Evolutionary conservation across 169 alveolate species (phyloP).

Genomic region (Babesia ovis): DNA sequence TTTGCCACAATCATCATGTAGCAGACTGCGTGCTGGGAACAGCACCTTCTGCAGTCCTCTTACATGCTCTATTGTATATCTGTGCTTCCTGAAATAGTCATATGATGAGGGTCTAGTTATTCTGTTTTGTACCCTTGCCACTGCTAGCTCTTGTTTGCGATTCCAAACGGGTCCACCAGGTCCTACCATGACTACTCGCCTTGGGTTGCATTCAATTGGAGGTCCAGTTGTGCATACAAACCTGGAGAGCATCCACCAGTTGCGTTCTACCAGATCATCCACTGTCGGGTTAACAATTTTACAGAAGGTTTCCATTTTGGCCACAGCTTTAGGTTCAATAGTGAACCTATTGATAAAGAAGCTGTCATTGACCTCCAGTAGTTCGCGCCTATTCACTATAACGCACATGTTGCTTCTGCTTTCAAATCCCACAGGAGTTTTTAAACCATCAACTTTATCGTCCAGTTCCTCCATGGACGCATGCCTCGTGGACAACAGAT

Average conservation of each 20-base stretch:
- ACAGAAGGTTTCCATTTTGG: not conserved
- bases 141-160: slow-evolving; percentile 10
- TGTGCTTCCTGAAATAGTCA: slow-evolving; percentile 15
- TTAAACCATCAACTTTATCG: not conserved
- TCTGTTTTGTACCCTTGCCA: slow-evolving; percentile 27
- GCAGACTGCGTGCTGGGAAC: slow-evolving; percentile 79
- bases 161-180: slow-evolving; percentile 34
- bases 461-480: not conserved
- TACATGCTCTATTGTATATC: slow-evolving; percentile 33
- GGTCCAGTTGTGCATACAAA: slow-evolving; percentile 30
- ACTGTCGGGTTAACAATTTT: slow-evolving; percentile 23
- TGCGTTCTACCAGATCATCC: slow-evolving; percentile 34
- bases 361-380: slow-evolving; percentile 26
- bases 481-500: no score
- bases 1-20: slow-evolving; percentile 96
- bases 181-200: slow-evolving; percentile 39
- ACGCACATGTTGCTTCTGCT: not conserved
- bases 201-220: slow-evolving; percentile 43
- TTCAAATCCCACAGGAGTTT: not conserved
- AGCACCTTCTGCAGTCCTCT: slow-evolving; percentile 63
- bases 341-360: not conserved
- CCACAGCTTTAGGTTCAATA: not conserved
- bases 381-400: slow-evolving; percentile 19
- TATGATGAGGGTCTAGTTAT: slow-evolving; percentile 1
- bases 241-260: slow-evolving; percentile 54